Evolutionary conservation across 805 yeast genomes (phyloP).

Genomic region (Cephaloascus albidus): DNA sequence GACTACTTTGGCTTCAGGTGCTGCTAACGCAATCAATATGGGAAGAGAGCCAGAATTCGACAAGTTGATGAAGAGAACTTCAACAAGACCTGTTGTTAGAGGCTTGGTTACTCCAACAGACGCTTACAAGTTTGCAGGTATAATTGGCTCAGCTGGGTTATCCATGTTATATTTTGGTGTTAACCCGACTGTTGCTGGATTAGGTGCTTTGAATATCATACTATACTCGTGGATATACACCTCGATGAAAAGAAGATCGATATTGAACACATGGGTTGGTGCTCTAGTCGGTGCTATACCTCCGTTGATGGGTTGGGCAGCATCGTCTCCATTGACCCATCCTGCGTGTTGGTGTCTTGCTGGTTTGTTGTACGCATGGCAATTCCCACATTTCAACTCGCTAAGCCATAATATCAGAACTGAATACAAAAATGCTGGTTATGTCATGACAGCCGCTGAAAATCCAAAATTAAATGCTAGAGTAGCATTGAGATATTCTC

Average conservation of each 20-base stretch:
- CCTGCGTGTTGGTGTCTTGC: conserved; percentile 97
- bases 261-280: conserved; percentile 95
- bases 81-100: conserved; percentile 81
- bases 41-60: conserved; percentile 93
- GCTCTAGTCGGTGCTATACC: conserved; percentile 99
- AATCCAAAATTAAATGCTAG: conserved; percentile 89
- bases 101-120: conserved; percentile 69
- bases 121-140: conserved; percentile 74
- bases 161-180: conserved; percentile 68
- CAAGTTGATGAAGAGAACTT: conserved; percentile 78
- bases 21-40: conserved; percentile 97
- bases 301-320: conserved; percentile 99
- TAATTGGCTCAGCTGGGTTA: conserved; percentile 65
- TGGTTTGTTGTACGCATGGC: conserved; percentile 90
- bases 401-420: conserved; percentile 79
- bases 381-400: conserved; percentile 95
- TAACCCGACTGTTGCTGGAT: conserved; percentile 69
- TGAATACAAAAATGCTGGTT: conserved; percentile 89
- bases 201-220: conserved; percentile 75
- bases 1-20: conserved; percentile 79
- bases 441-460: conserved; percentile 94
- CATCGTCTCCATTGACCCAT: conserved; percentile 65
- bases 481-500: conserved; percentile 82
- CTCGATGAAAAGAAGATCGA: conserved; percentile 74
- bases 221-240: conserved; percentile 90